Conservation (phyloP, 495 filamentous ascomycete genomes). For the Aspergillus avenaceus region DNA sequence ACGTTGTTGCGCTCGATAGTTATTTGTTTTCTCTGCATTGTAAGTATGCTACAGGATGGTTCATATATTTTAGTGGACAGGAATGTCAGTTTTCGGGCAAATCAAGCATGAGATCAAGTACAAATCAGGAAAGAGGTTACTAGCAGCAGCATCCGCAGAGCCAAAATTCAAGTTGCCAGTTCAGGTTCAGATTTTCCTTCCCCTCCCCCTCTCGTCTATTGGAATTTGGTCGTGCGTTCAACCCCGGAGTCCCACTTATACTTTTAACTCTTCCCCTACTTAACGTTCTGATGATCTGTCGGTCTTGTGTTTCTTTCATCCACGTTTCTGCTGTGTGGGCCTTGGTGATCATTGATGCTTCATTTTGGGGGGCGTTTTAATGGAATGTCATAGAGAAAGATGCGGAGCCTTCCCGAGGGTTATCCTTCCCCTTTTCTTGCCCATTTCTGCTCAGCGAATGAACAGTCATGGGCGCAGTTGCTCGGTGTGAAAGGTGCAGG, state of each 20-base stretch:
- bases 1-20: slow-evolving; percentile 35
- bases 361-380: slow-evolving; percentile 15
- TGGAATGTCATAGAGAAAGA: slow-evolving; percentile 19
- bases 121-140: slow-evolving; percentile 10
- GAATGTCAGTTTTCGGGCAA: slow-evolving; percentile 17
- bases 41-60: slow-evolving; percentile 41
- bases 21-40: slow-evolving; percentile 98
- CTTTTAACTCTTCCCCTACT: slow-evolving; percentile 3
- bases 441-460: slow-evolving; percentile 7
- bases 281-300: slow-evolving; percentile 9
- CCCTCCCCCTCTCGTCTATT: slow-evolving; percentile 3
- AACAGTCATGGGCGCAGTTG: slow-evolving; percentile 3
- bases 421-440: slow-evolving; percentile 9
- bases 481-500: background rate
- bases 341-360: slow-evolving; percentile 14
- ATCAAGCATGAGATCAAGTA: slow-evolving; percentile 10
- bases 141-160: slow-evolving; percentile 17
- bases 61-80: slow-evolving; percentile 26
- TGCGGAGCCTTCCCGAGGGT: slow-evolving; percentile 10
- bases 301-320: slow-evolving; percentile 1
- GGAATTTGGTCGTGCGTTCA: slow-evolving; percentile 11
- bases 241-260: background rate
- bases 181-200: slow-evolving; percentile 12
- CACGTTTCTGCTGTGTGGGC: too few species aligned
- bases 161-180: slow-evolving; percentile 20